Evolutionary conservation across 1,284 basidiomycete species (phyloP).

Genomic region (Somion occarium): DNA sequence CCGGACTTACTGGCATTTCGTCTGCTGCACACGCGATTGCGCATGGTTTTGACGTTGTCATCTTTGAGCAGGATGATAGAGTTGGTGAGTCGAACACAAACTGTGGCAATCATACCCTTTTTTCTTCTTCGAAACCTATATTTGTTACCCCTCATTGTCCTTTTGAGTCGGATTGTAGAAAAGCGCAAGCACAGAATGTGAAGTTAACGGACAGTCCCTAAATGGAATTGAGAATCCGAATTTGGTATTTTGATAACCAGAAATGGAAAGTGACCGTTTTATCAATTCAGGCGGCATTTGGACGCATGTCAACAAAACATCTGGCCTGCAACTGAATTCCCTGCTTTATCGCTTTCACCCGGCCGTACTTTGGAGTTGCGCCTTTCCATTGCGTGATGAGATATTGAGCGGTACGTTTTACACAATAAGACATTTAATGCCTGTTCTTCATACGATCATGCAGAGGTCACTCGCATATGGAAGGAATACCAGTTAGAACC

Average conservation of each 20-base stretch:
- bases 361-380: constrained; percentile 35
- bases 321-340: constrained; percentile 58
- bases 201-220: no score
- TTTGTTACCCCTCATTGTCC: no score
- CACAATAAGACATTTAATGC: neutral
- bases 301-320: constrained; percentile 56
- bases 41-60: constrained; percentile 51
- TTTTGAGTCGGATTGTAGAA: no score
- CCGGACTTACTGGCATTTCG: constrained; percentile 46
- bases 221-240: no score
- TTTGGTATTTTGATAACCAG: no score
- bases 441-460: neutral
- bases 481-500: constrained; percentile 47
- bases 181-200: no score
- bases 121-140: no score
- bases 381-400: constrained; percentile 52
- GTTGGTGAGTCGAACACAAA: constrained; percentile 16
- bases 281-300: constrained; percentile 50
- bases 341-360: constrained; percentile 54
- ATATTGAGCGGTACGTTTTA: constrained; percentile 40
- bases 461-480: constrained; percentile 51
- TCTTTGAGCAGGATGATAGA: constrained; percentile 36
- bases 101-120: no score
- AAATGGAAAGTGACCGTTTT: neutral
- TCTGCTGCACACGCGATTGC: constrained; percentile 47